These are phyloP conservation scores for Microcyclospora pomicola DNA, from an alignment of 2,329 filamentous ascomycete genomes.

Conservation along the genomic window DNA sequence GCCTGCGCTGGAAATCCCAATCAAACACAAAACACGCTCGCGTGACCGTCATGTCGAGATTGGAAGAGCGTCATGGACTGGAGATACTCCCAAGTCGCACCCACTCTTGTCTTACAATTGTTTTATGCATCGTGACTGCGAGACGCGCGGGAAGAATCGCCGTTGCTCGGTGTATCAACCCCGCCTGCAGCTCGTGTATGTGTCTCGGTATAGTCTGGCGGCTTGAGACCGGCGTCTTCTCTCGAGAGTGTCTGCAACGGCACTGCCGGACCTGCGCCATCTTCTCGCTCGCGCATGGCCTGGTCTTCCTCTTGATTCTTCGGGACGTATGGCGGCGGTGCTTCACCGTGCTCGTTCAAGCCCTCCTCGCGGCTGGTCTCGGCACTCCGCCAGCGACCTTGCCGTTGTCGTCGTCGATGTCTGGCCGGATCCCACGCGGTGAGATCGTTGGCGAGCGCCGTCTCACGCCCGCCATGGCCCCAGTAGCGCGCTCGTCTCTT, in stretches of 20 bases:
- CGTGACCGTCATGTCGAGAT: no score
- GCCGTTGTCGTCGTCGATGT: constrained; percentile 3
- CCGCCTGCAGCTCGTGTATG: background rate
- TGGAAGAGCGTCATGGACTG: no score
- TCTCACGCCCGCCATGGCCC: background rate
- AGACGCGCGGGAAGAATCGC: no score
- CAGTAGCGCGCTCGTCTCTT: constrained; percentile 21
- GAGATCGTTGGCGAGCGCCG: background rate
- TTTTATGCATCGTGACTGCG: no score
- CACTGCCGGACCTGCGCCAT: constrained; percentile 14
- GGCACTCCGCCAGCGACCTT: constrained; percentile 6
- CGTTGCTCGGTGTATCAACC: no score
- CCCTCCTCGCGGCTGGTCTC: constrained; percentile 36
- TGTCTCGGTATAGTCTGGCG: constrained; percentile 27
- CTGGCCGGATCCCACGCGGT: background rate
- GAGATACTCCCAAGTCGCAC: no score
- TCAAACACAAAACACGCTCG: no score
- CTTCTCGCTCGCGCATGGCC: constrained; percentile 5
- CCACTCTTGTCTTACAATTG: no score
- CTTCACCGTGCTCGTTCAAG: constrained; percentile 49
- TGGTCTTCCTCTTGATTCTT: constrained; percentile 18
- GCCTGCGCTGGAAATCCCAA: no score
- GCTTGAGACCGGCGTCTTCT: constrained; percentile 24
- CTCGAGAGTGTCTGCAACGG: constrained; percentile 27
- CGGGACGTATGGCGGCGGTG: constrained; percentile 47